Evolutionary conservation across 2,329 filamentous ascomycete species (phyloP), one percentile per base, ranked within the genome.

Genomic region (Aureobasidium sp.): DNA sequence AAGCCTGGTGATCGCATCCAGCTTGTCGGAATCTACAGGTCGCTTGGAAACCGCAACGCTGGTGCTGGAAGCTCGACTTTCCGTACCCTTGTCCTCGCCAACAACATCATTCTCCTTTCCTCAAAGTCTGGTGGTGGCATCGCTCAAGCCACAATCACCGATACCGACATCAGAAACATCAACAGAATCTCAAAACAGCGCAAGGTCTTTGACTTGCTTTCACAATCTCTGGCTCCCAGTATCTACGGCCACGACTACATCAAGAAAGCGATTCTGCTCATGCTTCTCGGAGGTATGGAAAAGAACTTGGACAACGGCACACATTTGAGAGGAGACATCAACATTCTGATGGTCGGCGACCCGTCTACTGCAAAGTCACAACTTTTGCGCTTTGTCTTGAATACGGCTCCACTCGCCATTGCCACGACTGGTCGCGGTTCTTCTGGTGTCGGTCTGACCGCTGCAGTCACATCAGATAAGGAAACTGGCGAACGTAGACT

Each of bases 321-420:
- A 1, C 94, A 99, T 83, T 78, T 99, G 73, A 88, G 94, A 82
- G 94, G 94, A 78, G 94, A 99, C 71, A 97, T 99, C 77, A 99
- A 99, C 74, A 96, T 99, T 67, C 82, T 99, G 54, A 97, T 99
- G 94, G 93, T 99, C 47, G 94, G 94, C 77, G 94, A 99, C 74
- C 94, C 94, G 3, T 99, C 94, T 0, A 99, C 94, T 0, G 94
- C 94, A 63, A 99, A 99, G 74, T 99, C 94, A n/a, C 94, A 99
- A 73, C 83, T 99, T 61, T 82, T 99, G 44, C 90, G 94, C 30
- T 99, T 99, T 69, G 94, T 99, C 13, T 83, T 97, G 66, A 99
- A 99, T 73, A 99, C 94, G 0, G 94, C 94, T 3, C 94, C 94
- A 2, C 80, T 99, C 45, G 94, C 94, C 2, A 99, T 99, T 72